Evolutionary conservation across 148 eudicot species (phyloP).

Genomic region (Rhododendron williamsianum): DNA sequence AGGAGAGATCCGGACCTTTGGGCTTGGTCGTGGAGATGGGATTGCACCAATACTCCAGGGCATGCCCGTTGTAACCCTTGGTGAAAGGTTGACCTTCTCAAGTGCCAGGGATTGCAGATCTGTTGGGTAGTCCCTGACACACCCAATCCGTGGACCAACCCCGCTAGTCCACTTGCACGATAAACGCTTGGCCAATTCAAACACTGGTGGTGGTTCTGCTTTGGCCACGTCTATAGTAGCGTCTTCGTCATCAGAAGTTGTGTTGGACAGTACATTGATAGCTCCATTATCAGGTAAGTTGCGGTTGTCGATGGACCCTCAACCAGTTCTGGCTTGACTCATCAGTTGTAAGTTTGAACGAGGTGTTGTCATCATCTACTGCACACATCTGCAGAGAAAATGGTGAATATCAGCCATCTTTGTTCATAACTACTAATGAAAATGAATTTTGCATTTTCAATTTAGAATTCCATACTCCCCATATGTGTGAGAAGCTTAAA

Average conservation of each 20-base stretch:
- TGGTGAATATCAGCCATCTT: constrained; percentile 1
- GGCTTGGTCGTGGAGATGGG: constrained; percentile 51
- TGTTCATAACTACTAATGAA: background rate
- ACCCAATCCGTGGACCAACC: constrained; percentile 41
- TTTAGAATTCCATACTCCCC: background rate
- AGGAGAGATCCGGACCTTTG: constrained; percentile 39
- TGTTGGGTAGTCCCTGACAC: constrained; percentile 41
- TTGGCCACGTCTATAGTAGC: background rate
- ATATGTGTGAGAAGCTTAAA: background rate
- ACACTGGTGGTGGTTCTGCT: constrained; percentile 8
- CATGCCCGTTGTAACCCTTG: constrained; percentile 12
- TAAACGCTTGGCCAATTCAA: constrained; percentile 23
- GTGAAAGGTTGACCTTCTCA: constrained; percentile 39
- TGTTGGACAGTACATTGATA: background rate
- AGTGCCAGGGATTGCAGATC: constrained; percentile 37
- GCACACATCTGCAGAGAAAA: constrained; percentile 17
- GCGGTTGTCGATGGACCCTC: background rate
- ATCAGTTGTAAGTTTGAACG: constrained; percentile 5
- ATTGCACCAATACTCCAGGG: constrained; percentile 24
- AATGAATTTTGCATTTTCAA: background rate
- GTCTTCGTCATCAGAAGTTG: background rate
- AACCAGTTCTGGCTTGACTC: background rate
- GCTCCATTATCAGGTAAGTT: background rate
- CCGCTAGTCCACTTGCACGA: constrained; percentile 40
- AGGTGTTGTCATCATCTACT: constrained; percentile 9